These are phyloP conservation scores for Pseudogymnoascus sp. DNA, from an alignment of 2,329 filamentous ascomycete genomes.

Conservation along the genomic window DNA sequence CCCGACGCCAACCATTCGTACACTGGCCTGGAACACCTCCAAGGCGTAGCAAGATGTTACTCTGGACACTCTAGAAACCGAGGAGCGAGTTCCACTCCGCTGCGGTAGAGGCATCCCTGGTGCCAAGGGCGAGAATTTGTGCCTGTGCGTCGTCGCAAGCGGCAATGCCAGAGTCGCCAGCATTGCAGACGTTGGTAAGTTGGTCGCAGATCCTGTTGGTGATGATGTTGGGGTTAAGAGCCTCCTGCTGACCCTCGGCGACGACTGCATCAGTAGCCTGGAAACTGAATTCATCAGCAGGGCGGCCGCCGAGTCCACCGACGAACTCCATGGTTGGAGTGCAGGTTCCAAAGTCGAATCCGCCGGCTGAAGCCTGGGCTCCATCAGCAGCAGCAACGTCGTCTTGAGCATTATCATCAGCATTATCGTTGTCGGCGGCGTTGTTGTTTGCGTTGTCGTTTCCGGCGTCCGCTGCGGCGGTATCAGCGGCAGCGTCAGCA, in stretches of 20 bases:
- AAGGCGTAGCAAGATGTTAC: neutral
- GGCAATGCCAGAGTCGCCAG: constrained; percentile 50
- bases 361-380: constrained; percentile 18
- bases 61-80: constrained; percentile 25
- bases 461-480: constrained; percentile 2
- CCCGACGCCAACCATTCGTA: neutral
- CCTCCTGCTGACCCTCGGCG: constrained; percentile 54
- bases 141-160: constrained; percentile 46
- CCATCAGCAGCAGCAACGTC: constrained; percentile 14
- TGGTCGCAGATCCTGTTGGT: constrained; percentile 65
- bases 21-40: neutral
- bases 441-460: constrained; percentile 16
- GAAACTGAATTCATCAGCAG: constrained; percentile 56
- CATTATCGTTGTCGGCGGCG: constrained; percentile 8
- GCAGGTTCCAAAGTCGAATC: constrained; percentile 42
- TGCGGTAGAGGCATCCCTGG: constrained; percentile 40
- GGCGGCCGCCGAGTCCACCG: constrained; percentile 42
- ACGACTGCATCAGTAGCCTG: constrained; percentile 55
- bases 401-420: constrained; percentile 12
- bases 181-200: constrained; percentile 57
- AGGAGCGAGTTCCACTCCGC: constrained; percentile 34
- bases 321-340: constrained; percentile 48
- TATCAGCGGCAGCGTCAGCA: constrained; percentile 13
- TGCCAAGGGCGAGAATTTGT: constrained; percentile 41
- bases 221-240: constrained; percentile 66